A percentile compares a stretch with the other conserved stretches of the same genome.
phyloP scores from a whole-genome alignment of 2,329 filamentous ascomycete species.

The Neonectria sp. region DNA sequence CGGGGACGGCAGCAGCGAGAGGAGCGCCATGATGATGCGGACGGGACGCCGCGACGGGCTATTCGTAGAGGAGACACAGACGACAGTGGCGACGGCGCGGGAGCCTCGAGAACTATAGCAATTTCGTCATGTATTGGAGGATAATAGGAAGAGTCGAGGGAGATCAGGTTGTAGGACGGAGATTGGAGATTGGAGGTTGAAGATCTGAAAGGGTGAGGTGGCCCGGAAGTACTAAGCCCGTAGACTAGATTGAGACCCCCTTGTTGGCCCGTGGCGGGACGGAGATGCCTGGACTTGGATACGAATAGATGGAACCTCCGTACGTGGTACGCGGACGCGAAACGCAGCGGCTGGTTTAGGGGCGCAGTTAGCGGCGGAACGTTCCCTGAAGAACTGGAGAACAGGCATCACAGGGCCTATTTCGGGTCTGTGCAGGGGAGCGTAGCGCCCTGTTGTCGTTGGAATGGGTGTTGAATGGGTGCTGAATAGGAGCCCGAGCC shows the following conservation, averaged over 20 bases:
- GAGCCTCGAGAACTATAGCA: slow-evolving; percentile 25
- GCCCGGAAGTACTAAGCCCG: slow-evolving; percentile 22
- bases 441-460: slow-evolving; percentile 25
- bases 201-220: slow-evolving; percentile 34
- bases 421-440: slow-evolving; percentile 11
- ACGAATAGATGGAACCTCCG: not conserved
- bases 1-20: slow-evolving; percentile 42
- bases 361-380: slow-evolving; percentile 9
- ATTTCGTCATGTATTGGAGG: slow-evolving; percentile 23
- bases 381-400: slow-evolving; percentile 15
- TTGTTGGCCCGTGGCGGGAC: not conserved
- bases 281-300: slow-evolving; percentile 1
- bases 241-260: slow-evolving; percentile 4
- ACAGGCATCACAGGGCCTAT: slow-evolving; percentile 11
- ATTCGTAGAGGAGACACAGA: slow-evolving; percentile 23
- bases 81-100: slow-evolving; percentile 15
- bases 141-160: slow-evolving; percentile 19
- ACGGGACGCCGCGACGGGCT: slow-evolving; percentile 35
- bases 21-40: slow-evolving; percentile 46
- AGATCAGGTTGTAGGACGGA: slow-evolving; percentile 17
- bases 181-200: slow-evolving; percentile 3
- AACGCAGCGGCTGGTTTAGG: slow-evolving; percentile 9
- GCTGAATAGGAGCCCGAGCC: not conserved
- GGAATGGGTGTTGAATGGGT: slow-evolving; percentile 29
- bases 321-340: slow-evolving; percentile 19